These are phyloP conservation scores for Polymyxa betae DNA, from an alignment of 208 protist genomes.

Conservation along the genomic window DNA sequence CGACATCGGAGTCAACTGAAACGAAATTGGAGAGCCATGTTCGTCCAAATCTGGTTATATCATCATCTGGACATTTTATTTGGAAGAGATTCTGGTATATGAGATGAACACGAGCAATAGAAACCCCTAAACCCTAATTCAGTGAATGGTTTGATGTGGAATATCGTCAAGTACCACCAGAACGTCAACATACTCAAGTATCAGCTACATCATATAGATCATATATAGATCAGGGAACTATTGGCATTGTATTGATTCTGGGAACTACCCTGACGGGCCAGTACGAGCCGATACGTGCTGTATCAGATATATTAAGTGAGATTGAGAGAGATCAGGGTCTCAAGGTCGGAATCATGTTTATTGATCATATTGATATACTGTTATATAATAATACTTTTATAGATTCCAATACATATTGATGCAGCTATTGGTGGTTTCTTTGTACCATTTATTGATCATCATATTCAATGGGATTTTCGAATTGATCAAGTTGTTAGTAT, in stretches of 20 bases:
- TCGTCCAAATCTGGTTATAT: slow-evolving; percentile 57
- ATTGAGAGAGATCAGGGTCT: not conserved
- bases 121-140: no score
- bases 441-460: slow-evolving; percentile 4
- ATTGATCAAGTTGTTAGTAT: slow-evolving; percentile 13
- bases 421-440: slow-evolving; percentile 55
- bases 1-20: not conserved
- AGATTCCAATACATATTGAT: slow-evolving; percentile 56
- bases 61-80: slow-evolving; percentile 10
- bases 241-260: not conserved
- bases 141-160: slow-evolving; percentile 37
- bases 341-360: not conserved
- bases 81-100: slow-evolving; percentile 55
- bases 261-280: slow-evolving; percentile 43
- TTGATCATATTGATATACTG: no score
- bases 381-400: no score
- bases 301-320: not conserved
- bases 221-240: slow-evolving; percentile 51
- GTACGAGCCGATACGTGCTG: not conserved
- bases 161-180: not conserved
- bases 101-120: no score
- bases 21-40: no score
- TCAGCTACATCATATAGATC: not conserved
- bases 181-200: not conserved
- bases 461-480: slow-evolving; percentile 55